These are phyloP conservation scores for Iris pallida DNA, from an alignment of 116 monocot genomes.

Conservation along the genomic window DNA sequence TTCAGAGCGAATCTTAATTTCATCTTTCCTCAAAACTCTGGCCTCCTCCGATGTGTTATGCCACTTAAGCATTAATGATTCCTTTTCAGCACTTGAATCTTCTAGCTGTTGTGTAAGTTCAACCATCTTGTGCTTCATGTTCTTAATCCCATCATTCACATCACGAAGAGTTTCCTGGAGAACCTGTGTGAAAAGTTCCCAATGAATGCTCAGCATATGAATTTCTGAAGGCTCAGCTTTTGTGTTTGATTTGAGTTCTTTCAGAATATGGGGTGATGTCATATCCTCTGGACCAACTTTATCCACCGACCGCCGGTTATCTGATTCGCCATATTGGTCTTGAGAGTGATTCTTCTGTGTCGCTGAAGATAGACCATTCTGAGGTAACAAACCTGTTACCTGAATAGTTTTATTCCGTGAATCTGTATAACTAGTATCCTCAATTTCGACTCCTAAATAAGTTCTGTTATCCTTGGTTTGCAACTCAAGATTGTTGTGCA, in stretches of 20 bases:
- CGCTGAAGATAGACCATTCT: too few species aligned
- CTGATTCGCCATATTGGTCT: background rate
- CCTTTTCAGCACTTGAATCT: too few species aligned
- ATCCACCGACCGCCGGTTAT: conserved; percentile 10
- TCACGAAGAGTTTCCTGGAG: too few species aligned
- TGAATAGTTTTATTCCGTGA: background rate
- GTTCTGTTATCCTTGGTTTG: conserved; percentile 6
- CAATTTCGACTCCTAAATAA: conserved; percentile 15
- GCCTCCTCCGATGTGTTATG: too few species aligned
- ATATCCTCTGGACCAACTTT: conserved; percentile 18
- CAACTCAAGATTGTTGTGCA: conserved; percentile 7
- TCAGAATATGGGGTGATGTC: conserved; percentile 7
- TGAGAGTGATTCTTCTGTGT: conserved; percentile 5
- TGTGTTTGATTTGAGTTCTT: conserved; percentile 16
- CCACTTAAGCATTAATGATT: too few species aligned
- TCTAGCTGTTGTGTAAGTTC: too few species aligned
- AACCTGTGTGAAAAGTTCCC: conserved; percentile 65
- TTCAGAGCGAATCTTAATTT: too few species aligned
- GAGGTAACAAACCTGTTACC: conserved; percentile 8
- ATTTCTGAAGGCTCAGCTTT: conserved; percentile 59
- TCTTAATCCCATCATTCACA: too few species aligned
- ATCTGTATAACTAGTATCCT: conserved; percentile 10
- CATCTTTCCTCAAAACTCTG: too few species aligned
- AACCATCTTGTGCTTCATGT: too few species aligned
- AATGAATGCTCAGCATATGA: conserved; percentile 32